phyloP scores from a whole-genome alignment of 2,329 filamentous ascomycete species.

The Talaromyces sp. region DNA sequence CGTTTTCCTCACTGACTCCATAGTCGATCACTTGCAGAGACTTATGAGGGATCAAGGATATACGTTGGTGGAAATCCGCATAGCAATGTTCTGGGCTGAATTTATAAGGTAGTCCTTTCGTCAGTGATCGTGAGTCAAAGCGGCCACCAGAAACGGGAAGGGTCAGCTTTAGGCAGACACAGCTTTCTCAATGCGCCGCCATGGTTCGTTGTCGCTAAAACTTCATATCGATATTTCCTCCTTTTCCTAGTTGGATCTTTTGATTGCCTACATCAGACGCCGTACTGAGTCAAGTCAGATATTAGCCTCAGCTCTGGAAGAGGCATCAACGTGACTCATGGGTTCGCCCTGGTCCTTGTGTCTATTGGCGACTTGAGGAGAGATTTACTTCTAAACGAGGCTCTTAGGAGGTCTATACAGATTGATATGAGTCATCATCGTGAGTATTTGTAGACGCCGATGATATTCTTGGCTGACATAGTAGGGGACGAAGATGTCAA shows the following conservation, averaged over 20 bases:
- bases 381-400: background rate
- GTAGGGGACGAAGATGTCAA: too few relatives aligned
- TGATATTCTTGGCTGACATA: background rate
- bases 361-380: background rate
- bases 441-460: background rate
- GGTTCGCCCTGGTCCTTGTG: background rate
- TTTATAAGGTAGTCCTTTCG: background rate
- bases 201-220: too few relatives aligned
- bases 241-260: too few relatives aligned
- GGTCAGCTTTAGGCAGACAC: background rate
- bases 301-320: background rate
- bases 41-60: background rate
- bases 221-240: too few relatives aligned
- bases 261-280: background rate
- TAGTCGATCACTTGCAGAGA: background rate
- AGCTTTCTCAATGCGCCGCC: background rate
- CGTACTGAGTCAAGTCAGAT: too few relatives aligned
- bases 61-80: background rate
- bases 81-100: background rate
- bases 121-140: background rate
- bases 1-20: conserved; percentile 14
- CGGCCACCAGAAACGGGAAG: background rate
- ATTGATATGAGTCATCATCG: background rate
- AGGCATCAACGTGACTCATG: background rate
- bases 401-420: background rate